Evolutionary conservation across 2,329 filamentous ascomycete genomes (phyloP), one percentile per base, ranked within the genome.

Genomic region (Epichloe uncinata): DNA sequence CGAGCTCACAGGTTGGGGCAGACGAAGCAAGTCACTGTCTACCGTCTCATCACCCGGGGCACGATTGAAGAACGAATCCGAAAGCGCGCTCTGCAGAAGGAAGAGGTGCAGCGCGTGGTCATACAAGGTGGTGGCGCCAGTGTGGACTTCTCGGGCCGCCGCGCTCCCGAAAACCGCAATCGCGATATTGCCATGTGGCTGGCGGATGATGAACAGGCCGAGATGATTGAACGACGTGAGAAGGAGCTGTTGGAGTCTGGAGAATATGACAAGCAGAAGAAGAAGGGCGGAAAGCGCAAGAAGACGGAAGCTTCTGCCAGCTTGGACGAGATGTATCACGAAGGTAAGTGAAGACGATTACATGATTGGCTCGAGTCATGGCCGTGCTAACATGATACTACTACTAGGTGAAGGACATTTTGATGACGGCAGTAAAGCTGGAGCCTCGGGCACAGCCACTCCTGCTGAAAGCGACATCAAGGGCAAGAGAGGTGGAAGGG

Each of bases 121-220:
- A 97, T 97, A 61, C 86, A 87, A 46, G 93, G 91, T 58, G 89
- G 90, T 51, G 89, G 88, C 56, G 85, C 85, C 50, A 86, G 86
- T 54, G 91, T 97, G 54, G 93, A 97, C 73, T 97, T 98, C 75
- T 97, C 95, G 66, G 93, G 91, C 47, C 84, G 93, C 48, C 80
- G 84, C 55, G 83, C 83, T 53, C 77, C 85, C 5, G 91, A 96
- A 72, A 96, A 94, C 69, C 82, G 90, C 55, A 96, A 94, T 64
- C 94, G 95, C 69, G 93, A 98, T 62, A 97, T 97, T 68, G 93
- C 93, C 43, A 85, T 97, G 84, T 97, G 93, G 93, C 82, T 98
- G 55, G 91, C 91, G 16, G 93, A 98, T 63, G 93, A 97, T 57
- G 91, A 97, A 51, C 88, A 97, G 64, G 93, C 89, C 1, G 91